Evolutionary conservation across 192 early-diverging fungal species (phyloP).

Genomic region (Thamnidium elegans): DNA sequence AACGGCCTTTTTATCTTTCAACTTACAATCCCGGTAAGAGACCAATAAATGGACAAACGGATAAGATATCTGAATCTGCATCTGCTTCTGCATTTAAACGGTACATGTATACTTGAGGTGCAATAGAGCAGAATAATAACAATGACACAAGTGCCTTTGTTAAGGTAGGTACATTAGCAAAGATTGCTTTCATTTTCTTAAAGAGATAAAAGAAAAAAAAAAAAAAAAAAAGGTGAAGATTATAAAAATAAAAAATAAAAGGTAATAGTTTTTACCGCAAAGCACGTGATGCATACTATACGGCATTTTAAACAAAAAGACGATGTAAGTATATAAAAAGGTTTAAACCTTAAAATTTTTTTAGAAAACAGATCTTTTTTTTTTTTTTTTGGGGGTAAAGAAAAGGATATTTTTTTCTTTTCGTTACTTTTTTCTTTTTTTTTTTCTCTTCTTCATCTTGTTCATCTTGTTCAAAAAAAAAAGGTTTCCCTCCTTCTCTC

Average conservation of each 20-base stretch:
- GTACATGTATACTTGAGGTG: conserved; percentile 25
- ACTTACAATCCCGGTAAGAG: conserved; percentile 42
- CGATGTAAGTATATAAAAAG: too few species aligned
- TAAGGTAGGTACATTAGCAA: conserved; percentile 45
- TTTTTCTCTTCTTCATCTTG: conserved; percentile 2
- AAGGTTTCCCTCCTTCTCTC: not conserved
- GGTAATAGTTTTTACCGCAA: not conserved
- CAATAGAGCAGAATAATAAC: conserved; percentile 31
- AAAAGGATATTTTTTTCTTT: conserved; percentile 9
- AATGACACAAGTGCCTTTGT: conserved; percentile 43
- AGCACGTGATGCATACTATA: too few species aligned
- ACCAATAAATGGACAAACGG: conserved; percentile 27
- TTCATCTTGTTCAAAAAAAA: conserved; percentile 1
- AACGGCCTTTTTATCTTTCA: not conserved
- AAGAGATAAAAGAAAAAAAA: conserved; percentile 7
- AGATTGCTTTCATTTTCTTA: not conserved
- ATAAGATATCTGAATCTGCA: not conserved
- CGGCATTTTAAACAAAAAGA: not conserved
- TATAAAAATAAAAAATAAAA: too few species aligned
- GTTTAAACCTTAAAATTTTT: not conserved
- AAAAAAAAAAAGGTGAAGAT: not conserved
- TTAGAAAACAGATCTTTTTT: conserved; percentile 6
- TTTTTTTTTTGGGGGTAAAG: conserved; percentile 6
- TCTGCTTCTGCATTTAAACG: not conserved
- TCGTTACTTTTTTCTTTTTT: conserved; percentile 3